Evolutionary conservation across 1,284 basidiomycete genomes (phyloP), one percentile per base, ranked within the genome.

Genomic region (Schizophyllum amplum): DNA sequence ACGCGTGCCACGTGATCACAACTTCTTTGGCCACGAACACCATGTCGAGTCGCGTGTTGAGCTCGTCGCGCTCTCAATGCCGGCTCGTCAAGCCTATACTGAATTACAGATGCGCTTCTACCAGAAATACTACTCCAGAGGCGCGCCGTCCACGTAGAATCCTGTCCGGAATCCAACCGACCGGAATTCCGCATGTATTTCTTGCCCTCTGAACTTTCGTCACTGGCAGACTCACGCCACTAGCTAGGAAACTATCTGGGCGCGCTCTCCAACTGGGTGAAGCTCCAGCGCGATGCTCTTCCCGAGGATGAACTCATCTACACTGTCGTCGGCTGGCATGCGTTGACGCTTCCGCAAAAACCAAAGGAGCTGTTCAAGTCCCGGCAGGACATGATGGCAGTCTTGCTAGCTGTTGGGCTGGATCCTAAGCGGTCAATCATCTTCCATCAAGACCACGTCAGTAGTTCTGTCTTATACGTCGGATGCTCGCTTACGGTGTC

Each of bases 201-300:
- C 24, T 15, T 22, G 5, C 26, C 52, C 49, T 49, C 49, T 50
- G 42, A 24, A 3, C 33, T 42, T 2, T 4, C 33, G 17, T 42
- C 6, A 33, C 27, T 42, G 3, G 2, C 33, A 3, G 53, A 59
- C 50, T 58, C 52, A 24, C 46, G 24, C 52, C 24, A 50, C 54
- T 58, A 97, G 93, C 78, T 98, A 64, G 95, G 95, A 50, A 98
- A 98, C 70, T 92, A 94, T 65, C 79, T 98, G 1, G 95, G 95
- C 5, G 94, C 94, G 0, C 77, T 96, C 20, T 80, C 82, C 26
- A 94, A 93, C 69, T 97, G 94, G 94, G 87, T 92, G 33, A 80
- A 81, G 54, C 75, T 95, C 15, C 92, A 94, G 68, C 73, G 80
- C 49, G 74, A 78, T 42, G 80, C 86, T 0, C 64, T 68, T 5